Evolutionary conservation across 1,284 basidiomycete species (phyloP).

Genomic region (Trichosporon inkin): DNA sequence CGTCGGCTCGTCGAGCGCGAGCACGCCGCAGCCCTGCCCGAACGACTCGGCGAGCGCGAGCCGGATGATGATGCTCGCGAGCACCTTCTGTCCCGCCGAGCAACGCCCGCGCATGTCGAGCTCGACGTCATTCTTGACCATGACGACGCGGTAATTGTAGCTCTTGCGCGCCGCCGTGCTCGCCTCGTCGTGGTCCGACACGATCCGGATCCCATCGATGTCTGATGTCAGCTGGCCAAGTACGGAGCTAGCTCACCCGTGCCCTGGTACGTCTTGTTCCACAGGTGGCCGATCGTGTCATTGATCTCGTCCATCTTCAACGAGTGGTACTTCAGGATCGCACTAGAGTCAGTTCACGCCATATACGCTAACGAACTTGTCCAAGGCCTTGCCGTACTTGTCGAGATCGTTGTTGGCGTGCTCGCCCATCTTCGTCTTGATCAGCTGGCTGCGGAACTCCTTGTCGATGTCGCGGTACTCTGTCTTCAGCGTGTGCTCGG

Average conservation of each 20-base stretch:
- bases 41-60: conserved; percentile 97
- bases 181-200: conserved; percentile 81
- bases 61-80: conserved; percentile 98
- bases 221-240: conserved; percentile 55
- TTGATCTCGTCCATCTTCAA: conserved; percentile 99
- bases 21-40: conserved; percentile 93
- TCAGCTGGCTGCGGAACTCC: conserved; percentile 81
- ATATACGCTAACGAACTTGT: conserved; percentile 68
- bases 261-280: conserved; percentile 99
- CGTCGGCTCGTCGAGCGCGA: conserved; percentile 96
- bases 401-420: conserved; percentile 93
- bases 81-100: conserved; percentile 96
- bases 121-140: conserved; percentile 97
- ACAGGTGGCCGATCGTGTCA: conserved; percentile 88
- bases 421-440: conserved; percentile 95
- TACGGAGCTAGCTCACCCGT: conserved; percentile 61
- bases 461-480: conserved; percentile 86
- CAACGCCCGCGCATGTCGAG: conserved; percentile 99
- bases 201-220: conserved; percentile 95
- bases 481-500: conserved; percentile 65
- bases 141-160: conserved; percentile 99
- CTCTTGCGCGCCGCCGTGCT: conserved; percentile 69
- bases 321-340: conserved; percentile 97
- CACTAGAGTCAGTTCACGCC: conserved; percentile 55
- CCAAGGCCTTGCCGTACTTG: conserved; percentile 93